phyloP scores from a whole-genome alignment of 2,329 filamentous ascomycete genomes.

The Helotiales sp. region DNA sequence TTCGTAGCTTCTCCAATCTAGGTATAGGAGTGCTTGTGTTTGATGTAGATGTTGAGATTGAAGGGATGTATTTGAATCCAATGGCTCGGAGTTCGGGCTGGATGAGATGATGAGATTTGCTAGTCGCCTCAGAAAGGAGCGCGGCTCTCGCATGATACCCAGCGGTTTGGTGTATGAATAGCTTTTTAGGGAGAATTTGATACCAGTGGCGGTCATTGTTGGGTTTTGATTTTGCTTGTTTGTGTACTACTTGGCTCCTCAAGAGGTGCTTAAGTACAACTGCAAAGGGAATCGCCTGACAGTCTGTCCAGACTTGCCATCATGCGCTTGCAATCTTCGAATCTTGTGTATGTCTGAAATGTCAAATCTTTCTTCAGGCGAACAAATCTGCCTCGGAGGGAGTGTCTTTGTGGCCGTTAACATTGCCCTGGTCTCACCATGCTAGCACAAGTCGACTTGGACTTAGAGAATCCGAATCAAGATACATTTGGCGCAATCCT shows the following conservation, averaged over 20 bases:
- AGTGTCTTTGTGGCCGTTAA: too few species aligned
- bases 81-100: constrained; percentile 25
- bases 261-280: neutral
- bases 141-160: constrained; percentile 33
- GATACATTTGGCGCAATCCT: too few species aligned
- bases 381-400: too few species aligned
- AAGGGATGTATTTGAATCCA: constrained; percentile 8
- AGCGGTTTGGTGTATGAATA: constrained; percentile 25
- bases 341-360: neutral
- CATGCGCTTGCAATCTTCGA: neutral
- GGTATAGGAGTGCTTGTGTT: neutral
- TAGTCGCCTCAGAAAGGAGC: constrained; percentile 12
- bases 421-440: too few species aligned
- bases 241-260: too few species aligned
- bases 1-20: constrained; percentile 18
- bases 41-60: constrained; percentile 10
- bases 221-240: neutral
- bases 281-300: neutral
- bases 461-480: too few species aligned
- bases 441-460: too few species aligned
- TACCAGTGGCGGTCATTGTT: neutral
- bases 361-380: neutral
- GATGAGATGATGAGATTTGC: constrained; percentile 23
- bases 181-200: constrained; percentile 10
- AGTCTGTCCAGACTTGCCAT: neutral